Evolutionary conservation across 2,329 filamentous ascomycete species (phyloP).

Genomic region (Sclerotiophoma versabilis): DNA sequence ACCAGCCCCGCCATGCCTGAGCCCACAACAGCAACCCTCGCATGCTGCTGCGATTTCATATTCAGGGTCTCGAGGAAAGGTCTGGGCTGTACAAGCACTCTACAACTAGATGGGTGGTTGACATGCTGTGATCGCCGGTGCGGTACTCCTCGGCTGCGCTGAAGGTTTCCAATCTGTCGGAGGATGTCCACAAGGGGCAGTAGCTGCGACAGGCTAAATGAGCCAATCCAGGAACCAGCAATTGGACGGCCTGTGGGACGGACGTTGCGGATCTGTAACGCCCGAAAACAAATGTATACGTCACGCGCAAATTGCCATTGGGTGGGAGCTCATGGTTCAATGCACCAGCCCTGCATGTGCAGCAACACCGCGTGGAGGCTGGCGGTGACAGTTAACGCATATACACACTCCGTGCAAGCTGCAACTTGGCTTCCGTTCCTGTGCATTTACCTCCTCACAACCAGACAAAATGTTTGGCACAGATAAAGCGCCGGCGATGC

Average conservation of each 20-base stretch:
- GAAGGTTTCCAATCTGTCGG: slow-evolving; percentile 7
- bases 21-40: slow-evolving; percentile 55
- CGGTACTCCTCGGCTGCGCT: slow-evolving; percentile 7
- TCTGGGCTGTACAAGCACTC: slow-evolving; percentile 5
- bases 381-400: neutral
- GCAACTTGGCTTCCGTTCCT: neutral
- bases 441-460: neutral
- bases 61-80: neutral
- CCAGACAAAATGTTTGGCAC: slow-evolving; percentile 12
- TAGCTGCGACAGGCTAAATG: slow-evolving; percentile 2
- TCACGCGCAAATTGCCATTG: slow-evolving; percentile 2
- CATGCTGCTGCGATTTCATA: slow-evolving; percentile 18
- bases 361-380: neutral
- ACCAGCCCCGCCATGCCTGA: slow-evolving; percentile 59
- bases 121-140: slow-evolving; percentile 1
- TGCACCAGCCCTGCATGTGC: slow-evolving; percentile 1
- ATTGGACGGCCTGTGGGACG: neutral
- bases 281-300: neutral
- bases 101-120: neutral
- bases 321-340: neutral
- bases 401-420: neutral
- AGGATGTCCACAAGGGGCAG: slow-evolving; percentile 12
- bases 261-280: neutral
- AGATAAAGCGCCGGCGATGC: slow-evolving; percentile 29
- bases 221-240: neutral